Evolutionary conservation across 1,284 basidiomycete genomes (phyloP).

Genomic region (Cryptococcus maquisensis): DNA sequence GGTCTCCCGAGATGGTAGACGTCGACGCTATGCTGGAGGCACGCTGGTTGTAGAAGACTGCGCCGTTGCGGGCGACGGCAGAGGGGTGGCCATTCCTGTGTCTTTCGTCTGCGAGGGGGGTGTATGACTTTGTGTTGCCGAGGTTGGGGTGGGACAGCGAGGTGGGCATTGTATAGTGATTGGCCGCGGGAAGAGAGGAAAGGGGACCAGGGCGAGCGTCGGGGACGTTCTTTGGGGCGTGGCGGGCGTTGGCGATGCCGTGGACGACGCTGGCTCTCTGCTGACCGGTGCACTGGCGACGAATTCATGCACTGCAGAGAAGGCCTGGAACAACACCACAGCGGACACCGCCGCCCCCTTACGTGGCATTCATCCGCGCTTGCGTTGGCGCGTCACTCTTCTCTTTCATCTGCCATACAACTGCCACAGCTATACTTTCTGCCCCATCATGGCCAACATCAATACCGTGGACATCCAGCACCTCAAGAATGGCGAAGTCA

Average conservation of each 20-base stretch:
- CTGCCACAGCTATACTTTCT: background rate
- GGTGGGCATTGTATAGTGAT: constrained; percentile 23
- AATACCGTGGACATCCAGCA: constrained; percentile 48
- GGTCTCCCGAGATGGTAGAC: constrained; percentile 13
- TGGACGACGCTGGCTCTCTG: no score
- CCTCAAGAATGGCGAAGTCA: constrained; percentile 87
- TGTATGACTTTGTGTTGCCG: constrained; percentile 24
- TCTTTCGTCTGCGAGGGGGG: constrained; percentile 40
- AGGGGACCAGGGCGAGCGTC: no score
- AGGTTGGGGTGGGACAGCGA: constrained; percentile 22
- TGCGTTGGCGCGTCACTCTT: constrained; percentile 7
- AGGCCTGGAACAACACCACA: background rate
- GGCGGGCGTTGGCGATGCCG: background rate
- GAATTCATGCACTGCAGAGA: no score
- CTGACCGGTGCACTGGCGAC: no score
- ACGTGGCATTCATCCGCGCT: constrained; percentile 6
- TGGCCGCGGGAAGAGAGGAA: no score
- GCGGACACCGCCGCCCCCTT: background rate
- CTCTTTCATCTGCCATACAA: background rate
- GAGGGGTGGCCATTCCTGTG: constrained; percentile 24
- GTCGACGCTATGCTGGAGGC: constrained; percentile 7
- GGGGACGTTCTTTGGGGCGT: no score
- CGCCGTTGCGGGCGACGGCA: constrained; percentile 31
- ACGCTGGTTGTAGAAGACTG: constrained; percentile 31
- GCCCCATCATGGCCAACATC: constrained; percentile 38